Conservation (phyloP, 2,329 filamentous ascomycete genomes). For the Lasiodiplodia sp. region DNA sequence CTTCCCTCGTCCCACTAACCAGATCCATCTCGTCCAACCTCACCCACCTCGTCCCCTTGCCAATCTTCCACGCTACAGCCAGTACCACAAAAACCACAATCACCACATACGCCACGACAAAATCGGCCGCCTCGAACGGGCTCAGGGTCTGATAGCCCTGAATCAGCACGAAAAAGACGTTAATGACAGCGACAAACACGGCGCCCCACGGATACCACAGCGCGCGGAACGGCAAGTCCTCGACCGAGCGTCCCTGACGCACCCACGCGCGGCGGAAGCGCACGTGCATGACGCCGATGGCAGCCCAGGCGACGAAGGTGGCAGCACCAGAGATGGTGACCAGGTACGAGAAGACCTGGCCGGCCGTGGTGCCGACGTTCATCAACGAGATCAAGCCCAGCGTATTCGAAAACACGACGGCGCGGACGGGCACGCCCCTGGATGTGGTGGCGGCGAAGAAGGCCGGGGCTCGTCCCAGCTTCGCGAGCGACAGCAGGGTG, state of each 20-base stretch:
- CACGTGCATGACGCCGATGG: conserved; percentile 74
- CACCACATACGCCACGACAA: conserved; percentile 62
- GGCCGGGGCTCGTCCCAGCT: conserved; percentile 73
- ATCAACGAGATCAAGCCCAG: conserved; percentile 78
- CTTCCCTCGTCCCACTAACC: conserved; percentile 9
- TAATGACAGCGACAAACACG: conserved; percentile 57
- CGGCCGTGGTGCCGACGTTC: conserved; percentile 72
- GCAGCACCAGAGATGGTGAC: conserved; percentile 74
- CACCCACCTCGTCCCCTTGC: conserved; percentile 40
- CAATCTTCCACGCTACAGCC: conserved; percentile 40
- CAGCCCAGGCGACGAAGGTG: conserved; percentile 75
- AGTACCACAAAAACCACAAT: conserved; percentile 31
- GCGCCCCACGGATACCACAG: conserved; percentile 59
- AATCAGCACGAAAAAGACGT: conserved; percentile 61
- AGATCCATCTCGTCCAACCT: conserved; percentile 29
- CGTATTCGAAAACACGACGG: conserved; percentile 73
- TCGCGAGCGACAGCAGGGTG: conserved; percentile 78
- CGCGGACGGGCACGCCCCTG: conserved; percentile 66
- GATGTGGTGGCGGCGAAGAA: conserved; percentile 73
- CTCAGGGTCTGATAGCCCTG: conserved; percentile 62
- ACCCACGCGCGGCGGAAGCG: conserved; percentile 72
- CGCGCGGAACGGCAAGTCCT: conserved; percentile 57
- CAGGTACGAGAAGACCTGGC: conserved; percentile 71
- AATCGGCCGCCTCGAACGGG: conserved; percentile 59
- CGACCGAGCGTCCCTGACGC: conserved; percentile 37